Evolutionary conservation across 805 yeast genomes (phyloP), one percentile per base, ranked within the genome.

Genomic region (Wickerhamiella dianesei): DNA sequence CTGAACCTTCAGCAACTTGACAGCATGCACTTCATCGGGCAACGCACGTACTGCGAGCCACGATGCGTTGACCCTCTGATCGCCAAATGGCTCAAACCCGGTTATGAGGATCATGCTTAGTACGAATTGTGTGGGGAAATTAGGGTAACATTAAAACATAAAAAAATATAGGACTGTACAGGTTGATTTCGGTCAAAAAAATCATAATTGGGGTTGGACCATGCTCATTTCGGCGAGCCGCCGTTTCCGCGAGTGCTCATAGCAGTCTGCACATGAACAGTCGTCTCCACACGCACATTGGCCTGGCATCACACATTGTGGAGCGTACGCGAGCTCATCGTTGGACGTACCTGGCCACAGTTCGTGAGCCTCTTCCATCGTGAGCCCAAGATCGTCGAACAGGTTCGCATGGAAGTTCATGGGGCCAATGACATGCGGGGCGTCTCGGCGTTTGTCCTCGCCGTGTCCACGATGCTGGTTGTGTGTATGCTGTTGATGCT

Each of bases 291-390:
- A 65, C 17, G 60, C 55, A 44, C 69, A 65, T 44, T 61, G 60
- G 17, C 68, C 67, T 0, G 67, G 68, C 36, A 65, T 53, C 4
- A 61, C 63, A 44, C 69, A 65, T 16, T 59, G 53, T 16, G 68
- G 59, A 0, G 67, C 60, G 47, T 52, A 63, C 37, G 58, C 55
- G 6, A 22, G 45, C 44, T 56, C 59, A 17, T 48, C 49, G 14
- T 51, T 55, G 14, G 41, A 14, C 32, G 12, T 25, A 6, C 45
- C 47, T n/a, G 55, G 50, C 60, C 62, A 55, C 21, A 58, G 46
- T 37, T 51, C 50, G 29, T 35, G 41, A 14, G 58, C 55, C 46
- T 59, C 60, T 21, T 56, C 59, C 8, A 47, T 47, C 3, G 56
- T 53, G 19, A 59, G 37, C 13, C 59, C 60, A 5, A 57, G 44